Base-by-base conservation (phyloP, 257 asterid species). In the Ilex asprella region DNA sequence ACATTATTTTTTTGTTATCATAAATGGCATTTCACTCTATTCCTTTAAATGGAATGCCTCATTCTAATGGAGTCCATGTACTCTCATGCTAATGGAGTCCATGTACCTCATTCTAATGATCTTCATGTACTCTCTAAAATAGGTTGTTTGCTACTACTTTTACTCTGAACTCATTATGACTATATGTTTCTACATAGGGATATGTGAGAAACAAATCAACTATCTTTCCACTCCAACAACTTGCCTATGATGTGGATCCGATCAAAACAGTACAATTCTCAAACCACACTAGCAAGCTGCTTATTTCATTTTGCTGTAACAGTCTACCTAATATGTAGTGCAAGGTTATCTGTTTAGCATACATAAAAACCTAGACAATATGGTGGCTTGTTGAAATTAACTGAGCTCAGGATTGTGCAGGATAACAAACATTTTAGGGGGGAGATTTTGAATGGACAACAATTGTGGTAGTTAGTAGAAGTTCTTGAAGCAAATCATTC, bases 191-290 rank as follows among this genome's bases (percentile, higher is more conserved):
- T 30, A 35, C 30, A 14, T 77, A 93, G 99, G 99, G 96, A 66
- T 93, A 89, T 50, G 97, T 89, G 67, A 97, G 97, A 71, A 93
- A 93, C 79, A 93, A 89, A 73, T 89, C 99, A 61, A 95, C 99
- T 16, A 97, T 93, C 58, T 93, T 93, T 65, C 96, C 99, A 55
- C 86, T 93, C 44, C 99, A 93, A 67, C 77, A 89, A 75, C 86
- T 93, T 16, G 99, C 97, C 66, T 93, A 81, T 65, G 99, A 93
- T 44, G 97, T 89, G 64, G 99, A 93, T 71, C 96, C 92, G 15
- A 85, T 93, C 70, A 89, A 93, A 71, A 89, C 99, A 30, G 97
- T 93, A 14, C 97, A 93, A 75, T 93, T 93, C 83, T 93, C 99
- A 31, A 93, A 93, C 79, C 97, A 93, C 82, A 93, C 97, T 80